phyloP scores from a whole-genome alignment of 2,329 filamentous ascomycete genomes.

The Capronia epimyces region DNA sequence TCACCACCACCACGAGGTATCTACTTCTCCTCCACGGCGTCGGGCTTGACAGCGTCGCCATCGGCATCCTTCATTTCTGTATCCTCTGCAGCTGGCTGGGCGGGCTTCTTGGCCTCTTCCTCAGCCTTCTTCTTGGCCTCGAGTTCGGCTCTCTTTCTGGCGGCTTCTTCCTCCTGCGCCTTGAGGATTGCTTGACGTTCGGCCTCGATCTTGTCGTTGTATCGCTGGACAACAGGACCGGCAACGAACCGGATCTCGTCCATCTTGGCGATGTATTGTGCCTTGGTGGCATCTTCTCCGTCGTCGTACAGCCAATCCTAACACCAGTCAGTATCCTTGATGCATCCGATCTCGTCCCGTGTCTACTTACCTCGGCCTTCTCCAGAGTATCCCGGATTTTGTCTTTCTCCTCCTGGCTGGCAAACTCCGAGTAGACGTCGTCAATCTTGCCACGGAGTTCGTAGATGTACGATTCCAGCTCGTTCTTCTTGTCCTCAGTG shows the following conservation, averaged over 20 bases:
- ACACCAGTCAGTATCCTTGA: constrained; percentile 26
- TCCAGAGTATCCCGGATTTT: constrained; percentile 80
- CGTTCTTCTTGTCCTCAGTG: constrained; percentile 99
- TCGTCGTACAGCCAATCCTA: constrained; percentile 99
- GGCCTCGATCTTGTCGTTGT: constrained; percentile 88
- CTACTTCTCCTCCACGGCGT: constrained; percentile 31
- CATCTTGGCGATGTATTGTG: constrained; percentile 87
- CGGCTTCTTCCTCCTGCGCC: constrained; percentile 60
- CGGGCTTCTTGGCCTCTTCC: constrained; percentile 56
- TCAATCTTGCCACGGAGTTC: constrained; percentile 93
- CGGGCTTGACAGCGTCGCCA: constrained; percentile 36
- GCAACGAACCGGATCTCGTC: constrained; percentile 90
- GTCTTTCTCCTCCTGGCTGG: constrained; percentile 85
- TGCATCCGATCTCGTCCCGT: not conserved
- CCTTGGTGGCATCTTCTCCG: constrained; percentile 89
- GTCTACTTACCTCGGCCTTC: constrained; percentile 67
- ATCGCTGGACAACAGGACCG: constrained; percentile 85
- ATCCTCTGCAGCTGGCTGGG: constrained; percentile 37
- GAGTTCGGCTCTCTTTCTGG: constrained; percentile 58
- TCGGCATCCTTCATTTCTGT: constrained; percentile 59
- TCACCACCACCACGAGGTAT: not conserved
- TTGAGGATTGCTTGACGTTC: constrained; percentile 69
- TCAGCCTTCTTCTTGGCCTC: constrained; percentile 75
- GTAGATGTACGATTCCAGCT: constrained; percentile 96
- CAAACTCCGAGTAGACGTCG: constrained; percentile 81